phyloP scores from a whole-genome alignment of 352 stramenopile genomes.

The Globisporangium polare region DNA sequence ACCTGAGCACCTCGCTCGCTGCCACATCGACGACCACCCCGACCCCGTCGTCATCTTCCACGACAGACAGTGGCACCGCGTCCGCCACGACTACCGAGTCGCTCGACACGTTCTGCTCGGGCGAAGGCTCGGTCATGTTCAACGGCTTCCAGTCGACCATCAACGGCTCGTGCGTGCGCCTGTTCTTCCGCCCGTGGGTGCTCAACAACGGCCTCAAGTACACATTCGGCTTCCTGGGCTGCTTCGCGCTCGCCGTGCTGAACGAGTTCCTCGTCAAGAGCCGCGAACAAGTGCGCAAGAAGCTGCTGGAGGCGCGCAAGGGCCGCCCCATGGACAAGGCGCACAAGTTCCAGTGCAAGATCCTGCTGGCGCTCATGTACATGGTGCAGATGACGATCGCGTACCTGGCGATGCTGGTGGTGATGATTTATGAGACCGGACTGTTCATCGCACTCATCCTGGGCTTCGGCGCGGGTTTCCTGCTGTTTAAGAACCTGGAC shows the following conservation, averaged over 20 bases:
- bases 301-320: constrained; percentile 34
- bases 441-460: constrained; percentile 70
- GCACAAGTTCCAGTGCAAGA: constrained; percentile 64
- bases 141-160: constrained; percentile 78
- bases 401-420: constrained; percentile 80
- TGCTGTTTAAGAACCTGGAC: constrained; percentile 73
- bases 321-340: constrained; percentile 38
- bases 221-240: constrained; percentile 61
- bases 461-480: constrained; percentile 65
- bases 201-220: constrained; percentile 74
- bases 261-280: constrained; percentile 65
- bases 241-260: constrained; percentile 54
- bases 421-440: constrained; percentile 80
- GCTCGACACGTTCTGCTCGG: constrained; percentile 43
- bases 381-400: constrained; percentile 81
- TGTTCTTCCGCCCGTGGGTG: constrained; percentile 81
- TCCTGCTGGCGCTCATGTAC: constrained; percentile 57
- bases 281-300: constrained; percentile 46
- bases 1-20: constrained; percentile 24
- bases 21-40: constrained; percentile 20
- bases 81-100: constrained; percentile 16
- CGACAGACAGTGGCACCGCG: constrained; percentile 13
- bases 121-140: constrained; percentile 76
- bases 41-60: constrained; percentile 17
- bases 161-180: constrained; percentile 61